A percentile compares a stretch with the other conserved stretches of the same genome.
Conservation (phyloP, 2,329 filamentous ascomycete genomes). For the Colletotrichum tabaci region DNA sequence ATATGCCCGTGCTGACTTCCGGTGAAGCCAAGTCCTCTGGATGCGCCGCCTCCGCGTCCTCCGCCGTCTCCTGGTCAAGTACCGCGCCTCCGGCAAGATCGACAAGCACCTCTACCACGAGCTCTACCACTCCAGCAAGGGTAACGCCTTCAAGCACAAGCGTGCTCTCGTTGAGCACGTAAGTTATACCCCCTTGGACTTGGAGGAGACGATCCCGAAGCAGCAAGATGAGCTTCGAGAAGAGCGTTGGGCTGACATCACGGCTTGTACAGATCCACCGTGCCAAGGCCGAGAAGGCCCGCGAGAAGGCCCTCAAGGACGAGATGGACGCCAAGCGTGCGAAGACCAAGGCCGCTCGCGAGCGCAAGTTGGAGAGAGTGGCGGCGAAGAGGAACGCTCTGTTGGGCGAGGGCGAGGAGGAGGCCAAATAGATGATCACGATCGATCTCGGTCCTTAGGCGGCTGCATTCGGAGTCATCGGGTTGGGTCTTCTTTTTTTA, state of each 20-base stretch:
- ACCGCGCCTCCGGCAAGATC: slow-evolving; percentile 99
- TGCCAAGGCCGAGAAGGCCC: slow-evolving; percentile 99
- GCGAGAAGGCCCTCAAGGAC: slow-evolving; percentile 96
- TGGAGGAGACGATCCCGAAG: not conserved
- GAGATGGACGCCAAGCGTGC: slow-evolving; percentile 99
- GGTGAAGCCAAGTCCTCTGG: slow-evolving; percentile 91
- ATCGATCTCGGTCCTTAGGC: slow-evolving; percentile 64
- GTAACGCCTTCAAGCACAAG: slow-evolving; percentile 99
- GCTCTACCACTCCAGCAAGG: slow-evolving; percentile 99
- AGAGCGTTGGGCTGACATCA: slow-evolving; percentile 16
- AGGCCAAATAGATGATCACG: slow-evolving; percentile 63
- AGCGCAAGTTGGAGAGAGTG: slow-evolving; percentile 96
- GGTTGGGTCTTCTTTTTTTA: slow-evolving; percentile 67
- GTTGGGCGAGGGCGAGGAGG: slow-evolving; percentile 78
- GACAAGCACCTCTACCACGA: slow-evolving; percentile 99
- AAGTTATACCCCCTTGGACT: slow-evolving; percentile 66
- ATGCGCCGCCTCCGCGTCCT: slow-evolving; percentile 99
- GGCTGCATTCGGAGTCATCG: slow-evolving; percentile 74
- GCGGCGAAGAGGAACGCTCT: slow-evolving; percentile 91
- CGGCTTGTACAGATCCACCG: slow-evolving; percentile 86
- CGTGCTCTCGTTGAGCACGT: slow-evolving; percentile 99
- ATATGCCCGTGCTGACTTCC: slow-evolving; percentile 22
- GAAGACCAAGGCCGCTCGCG: slow-evolving; percentile 99
- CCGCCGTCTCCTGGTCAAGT: slow-evolving; percentile 99
- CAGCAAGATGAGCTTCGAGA: slow-evolving; percentile 42